Conservation (phyloP, 306 rosid species). For the Cucurbita ficifolia region DNA sequence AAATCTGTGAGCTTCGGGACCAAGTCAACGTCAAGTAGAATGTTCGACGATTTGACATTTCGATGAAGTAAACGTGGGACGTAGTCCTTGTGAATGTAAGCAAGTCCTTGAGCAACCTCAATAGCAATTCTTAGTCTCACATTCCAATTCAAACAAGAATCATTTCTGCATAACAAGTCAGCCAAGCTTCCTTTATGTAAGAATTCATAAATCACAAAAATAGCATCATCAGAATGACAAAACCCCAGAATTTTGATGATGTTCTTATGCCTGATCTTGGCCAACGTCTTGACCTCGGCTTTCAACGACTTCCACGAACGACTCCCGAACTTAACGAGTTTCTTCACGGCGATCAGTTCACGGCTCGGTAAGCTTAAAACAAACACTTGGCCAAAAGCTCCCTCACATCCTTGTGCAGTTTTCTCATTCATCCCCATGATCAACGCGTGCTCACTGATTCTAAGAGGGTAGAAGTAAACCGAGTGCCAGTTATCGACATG, state of each 20-base stretch:
- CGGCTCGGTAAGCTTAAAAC: constrained; percentile 60
- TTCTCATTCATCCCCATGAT: constrained; percentile 77
- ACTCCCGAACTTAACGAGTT: constrained; percentile 58
- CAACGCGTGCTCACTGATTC: constrained; percentile 77
- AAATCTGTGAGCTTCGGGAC: constrained; percentile 87
- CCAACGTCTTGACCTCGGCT: constrained; percentile 71
- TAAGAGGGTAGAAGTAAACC: constrained; percentile 81
- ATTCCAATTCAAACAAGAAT: constrained; percentile 55
- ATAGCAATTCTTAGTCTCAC: constrained; percentile 62
- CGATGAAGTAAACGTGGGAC: constrained; percentile 83
- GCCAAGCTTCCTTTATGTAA: constrained; percentile 69
- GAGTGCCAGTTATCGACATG: constrained; percentile 46
- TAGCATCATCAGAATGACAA: constrained; percentile 69
- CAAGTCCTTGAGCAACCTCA: constrained; percentile 81
- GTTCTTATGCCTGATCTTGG: constrained; percentile 86
- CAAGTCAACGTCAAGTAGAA: constrained; percentile 62
- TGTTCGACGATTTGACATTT: constrained; percentile 68
- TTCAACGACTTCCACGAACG: constrained; percentile 61
- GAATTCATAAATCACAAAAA: constrained; percentile 72
- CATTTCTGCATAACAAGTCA: constrained; percentile 41
- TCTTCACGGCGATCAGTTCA: constrained; percentile 76
- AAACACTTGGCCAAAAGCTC: constrained; percentile 63
- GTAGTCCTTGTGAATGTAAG: constrained; percentile 84
- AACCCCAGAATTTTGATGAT: constrained; percentile 73
- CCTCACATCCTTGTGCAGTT: constrained; percentile 43